Base-by-base conservation (phyloP, 495 filamentous ascomycete genomes). In the Umbilicaria muhlenbergii region DNA sequence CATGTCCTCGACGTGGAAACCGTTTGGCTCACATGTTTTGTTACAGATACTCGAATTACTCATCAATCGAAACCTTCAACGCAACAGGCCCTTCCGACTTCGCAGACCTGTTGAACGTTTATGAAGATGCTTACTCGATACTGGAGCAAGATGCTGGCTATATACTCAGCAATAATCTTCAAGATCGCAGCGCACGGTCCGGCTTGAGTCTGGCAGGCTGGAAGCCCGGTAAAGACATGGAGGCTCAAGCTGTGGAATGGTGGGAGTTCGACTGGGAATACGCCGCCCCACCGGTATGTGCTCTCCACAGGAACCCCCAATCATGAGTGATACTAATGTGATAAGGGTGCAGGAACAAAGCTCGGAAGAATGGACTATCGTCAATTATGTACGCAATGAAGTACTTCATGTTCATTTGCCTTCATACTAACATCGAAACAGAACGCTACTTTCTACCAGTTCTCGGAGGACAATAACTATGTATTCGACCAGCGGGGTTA, bases 401-500 rank as follows among this genome's bases (percentile, higher is more conserved):
- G 3, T 13, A 40, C 18, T 17, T 1, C 16, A 8, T 39, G 12
- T 14, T 36, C 3, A 1, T 5, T n/a, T 16, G 15, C 19, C 11
- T 21, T 21, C n/a, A 8, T 32, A 36, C 0, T 14, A 19, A 17
- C 14, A 24, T 11, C 32, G 12, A 38, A 28, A 10, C 41, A 65
- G 43, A 71, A 71, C 50, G 50, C 66, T 6, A 68, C 67, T 5
- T 69, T 63, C 46, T 64, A 70, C 51, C 60, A 66, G 40, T 71
- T 61, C 44, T 67, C 65, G 15, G 69, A 74, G 10, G 67, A 65
- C 28, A 83, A 84, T 53, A 78, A 83, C 56, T 78, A 73, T 45
- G 78, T 81, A 18, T 62, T 65, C 45, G 81, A 86, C 54, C 69
- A 71, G 33, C 67, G 75, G 3, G 81, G 81, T n/a, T 86, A 75